Base-by-base conservation (phyloP, 176 grass and related monocot genomes). In the Aegilops umbellulata region DNA sequence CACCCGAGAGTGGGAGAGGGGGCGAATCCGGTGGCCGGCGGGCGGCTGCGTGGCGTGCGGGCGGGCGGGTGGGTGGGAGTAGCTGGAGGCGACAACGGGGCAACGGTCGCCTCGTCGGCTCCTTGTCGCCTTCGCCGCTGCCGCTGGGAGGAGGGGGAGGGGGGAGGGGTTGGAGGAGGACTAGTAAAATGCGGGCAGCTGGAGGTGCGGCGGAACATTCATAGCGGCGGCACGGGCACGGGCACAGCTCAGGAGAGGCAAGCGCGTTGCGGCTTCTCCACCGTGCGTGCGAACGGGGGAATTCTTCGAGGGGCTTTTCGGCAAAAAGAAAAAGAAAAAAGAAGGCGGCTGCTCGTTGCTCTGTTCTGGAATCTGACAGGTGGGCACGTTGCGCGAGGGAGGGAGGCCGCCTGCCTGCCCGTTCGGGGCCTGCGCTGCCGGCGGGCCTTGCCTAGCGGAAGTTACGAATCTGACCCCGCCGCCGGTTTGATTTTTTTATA, bases 151-250 rank as follows among this genome's bases (percentile, higher is more conserved):
- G 67, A 75, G 71, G 69, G 26, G 69, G 66, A 75, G 72, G 71
- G 69, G 26, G 69, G 66, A 75, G 72, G 72, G 46, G 39, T 24
- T 27, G 71, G 71, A 74, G 69, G 66, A 68, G n/a, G 69, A 72
- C 53, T 57, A 61, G 68, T 76, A 55, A 76, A 76, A 55, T 31
- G 46, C 44, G 2, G 46, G 46, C 74, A 76, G 74, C 44, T 76
- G 73, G 73, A 76, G 44, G 41, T 49, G 71, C 74, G 74, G 74
- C 74, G 74, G 74, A 31, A 76, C 46, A 76, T 76, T 76, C 73
- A 76, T 76, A 76, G 73, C 73, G 73, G 73, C 73, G 73, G 73
- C 73, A 75, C 42, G 44, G 72, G 8, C 16, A 17, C 20, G 5
- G 22, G 71, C 3, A 49, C 38, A 29, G 25, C 42, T 49, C 42